A percentile compares a stretch with the other conserved stretches of the same genome.
Evolutionary conservation across 2,329 filamentous ascomycete species (phyloP).

Genomic region (Pseudogymnoascus sp.): DNA sequence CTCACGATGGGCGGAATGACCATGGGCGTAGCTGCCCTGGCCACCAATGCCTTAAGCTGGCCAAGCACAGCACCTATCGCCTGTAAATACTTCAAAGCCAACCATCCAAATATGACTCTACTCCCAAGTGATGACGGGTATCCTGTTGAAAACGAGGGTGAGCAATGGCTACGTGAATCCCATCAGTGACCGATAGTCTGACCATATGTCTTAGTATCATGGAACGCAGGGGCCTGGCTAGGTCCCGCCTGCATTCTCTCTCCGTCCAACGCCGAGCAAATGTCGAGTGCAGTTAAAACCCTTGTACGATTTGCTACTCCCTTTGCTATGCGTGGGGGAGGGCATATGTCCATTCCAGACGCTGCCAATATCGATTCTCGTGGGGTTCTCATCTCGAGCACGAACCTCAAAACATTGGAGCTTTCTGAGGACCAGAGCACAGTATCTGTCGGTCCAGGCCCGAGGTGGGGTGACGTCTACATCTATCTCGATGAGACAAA

Average conservation of each 20-base stretch:
- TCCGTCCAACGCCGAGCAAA: conserved; percentile 8
- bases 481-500: conserved; percentile 4
- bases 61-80: not conserved
- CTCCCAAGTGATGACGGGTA: conserved; percentile 13
- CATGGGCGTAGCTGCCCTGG: not conserved
- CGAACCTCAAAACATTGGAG: conserved; percentile 15
- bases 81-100: conserved; percentile 12
- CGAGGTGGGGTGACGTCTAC: conserved; percentile 10
- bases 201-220: conserved; percentile 11
- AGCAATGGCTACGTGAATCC: not conserved
- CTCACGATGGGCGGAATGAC: not conserved
- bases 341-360: conserved; percentile 18
- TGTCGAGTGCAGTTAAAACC: conserved; percentile 8
- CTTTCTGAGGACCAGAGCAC: conserved; percentile 12
- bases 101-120: conserved; percentile 12
- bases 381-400: conserved; percentile 9
- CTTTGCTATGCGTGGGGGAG: conserved; percentile 11
- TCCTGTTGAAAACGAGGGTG: conserved; percentile 13
- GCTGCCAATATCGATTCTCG: not conserved
- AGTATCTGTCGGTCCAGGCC: not conserved
- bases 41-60: not conserved
- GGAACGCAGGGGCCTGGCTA: conserved; percentile 14
- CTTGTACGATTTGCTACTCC: not conserved
- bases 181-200: not conserved
- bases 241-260: conserved; percentile 8